phyloP scores from a whole-genome alignment of 2,329 filamentous ascomycete species.

The Metarhizium album region DNA sequence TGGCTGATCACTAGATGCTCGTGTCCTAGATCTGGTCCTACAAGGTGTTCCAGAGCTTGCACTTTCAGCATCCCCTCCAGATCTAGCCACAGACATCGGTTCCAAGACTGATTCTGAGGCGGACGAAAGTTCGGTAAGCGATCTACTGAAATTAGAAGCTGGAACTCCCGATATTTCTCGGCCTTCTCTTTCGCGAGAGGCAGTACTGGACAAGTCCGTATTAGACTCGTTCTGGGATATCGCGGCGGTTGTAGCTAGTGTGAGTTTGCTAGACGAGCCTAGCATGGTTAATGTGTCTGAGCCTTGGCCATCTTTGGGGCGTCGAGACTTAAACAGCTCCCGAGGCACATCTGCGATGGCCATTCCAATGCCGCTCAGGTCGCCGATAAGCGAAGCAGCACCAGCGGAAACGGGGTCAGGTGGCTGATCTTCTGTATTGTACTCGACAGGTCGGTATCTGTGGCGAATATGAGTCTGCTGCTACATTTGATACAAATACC shows the following conservation, averaged over 20 bases:
- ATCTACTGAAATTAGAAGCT: not conserved
- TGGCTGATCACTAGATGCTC: slow-evolving; percentile 5
- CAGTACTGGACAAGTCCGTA: not conserved
- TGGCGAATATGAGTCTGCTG: slow-evolving; percentile 6
- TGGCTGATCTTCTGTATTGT: slow-evolving; percentile 68
- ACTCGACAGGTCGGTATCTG: slow-evolving; percentile 48
- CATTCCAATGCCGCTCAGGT: slow-evolving; percentile 71
- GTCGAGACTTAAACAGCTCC: slow-evolving; percentile 38
- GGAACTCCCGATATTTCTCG: not conserved
- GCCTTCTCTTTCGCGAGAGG: not conserved
- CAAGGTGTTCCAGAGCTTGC: not conserved
- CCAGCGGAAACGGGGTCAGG: slow-evolving; percentile 71
- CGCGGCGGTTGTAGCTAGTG: slow-evolving; percentile 2
- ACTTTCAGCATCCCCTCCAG: not conserved
- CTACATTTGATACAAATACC: not conserved
- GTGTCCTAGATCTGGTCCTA: not conserved
- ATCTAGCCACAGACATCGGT: not conserved
- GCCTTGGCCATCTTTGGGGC: slow-evolving; percentile 10
- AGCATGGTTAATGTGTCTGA: slow-evolving; percentile 1
- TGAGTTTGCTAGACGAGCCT: slow-evolving; percentile 6
- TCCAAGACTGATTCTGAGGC: slow-evolving; percentile 1
- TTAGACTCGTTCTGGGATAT: slow-evolving; percentile 6
- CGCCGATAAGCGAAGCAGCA: slow-evolving; percentile 68
- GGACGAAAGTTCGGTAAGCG: not conserved
- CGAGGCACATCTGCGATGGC: slow-evolving; percentile 65